These are phyloP conservation scores for Panellus pusillus DNA, from an alignment of 768 basidiomycete genomes.

Conservation along the genomic window DNA sequence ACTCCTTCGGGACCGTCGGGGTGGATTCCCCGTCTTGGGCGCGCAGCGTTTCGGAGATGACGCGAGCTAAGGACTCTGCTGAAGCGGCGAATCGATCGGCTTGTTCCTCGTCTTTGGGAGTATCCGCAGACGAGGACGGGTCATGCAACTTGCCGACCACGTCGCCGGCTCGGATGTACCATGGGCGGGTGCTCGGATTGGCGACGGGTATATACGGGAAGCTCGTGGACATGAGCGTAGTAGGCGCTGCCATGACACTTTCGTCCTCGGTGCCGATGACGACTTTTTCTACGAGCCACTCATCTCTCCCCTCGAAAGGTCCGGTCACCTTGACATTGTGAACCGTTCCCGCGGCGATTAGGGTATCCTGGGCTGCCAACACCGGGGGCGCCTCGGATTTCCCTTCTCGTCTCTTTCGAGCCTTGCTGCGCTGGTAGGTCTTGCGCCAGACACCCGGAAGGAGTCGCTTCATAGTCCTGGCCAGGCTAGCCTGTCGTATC, in stretches of 20 bases:
- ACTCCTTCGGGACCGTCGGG: background rate
- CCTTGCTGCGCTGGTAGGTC: too few relatives aligned
- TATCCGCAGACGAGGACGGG: background rate
- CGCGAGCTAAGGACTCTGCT: background rate
- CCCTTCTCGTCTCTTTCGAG: too few relatives aligned
- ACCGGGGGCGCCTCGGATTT: too few relatives aligned
- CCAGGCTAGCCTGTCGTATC: too few relatives aligned
- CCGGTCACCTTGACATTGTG: too few relatives aligned
- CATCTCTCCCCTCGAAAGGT: too few relatives aligned
- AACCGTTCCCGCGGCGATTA: too few relatives aligned
- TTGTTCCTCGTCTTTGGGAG: background rate
- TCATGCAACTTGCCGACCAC: conserved; percentile 1
- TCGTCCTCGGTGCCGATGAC: conserved; percentile 7
- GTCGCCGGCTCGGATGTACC: background rate
- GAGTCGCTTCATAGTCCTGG: too few relatives aligned
- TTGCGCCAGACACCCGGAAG: too few relatives aligned
- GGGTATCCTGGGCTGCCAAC: too few relatives aligned
- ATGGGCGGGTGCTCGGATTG: background rate
- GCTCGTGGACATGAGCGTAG: background rate
- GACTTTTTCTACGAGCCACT: too few relatives aligned
- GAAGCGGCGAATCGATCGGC: background rate
- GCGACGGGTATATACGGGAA: background rate
- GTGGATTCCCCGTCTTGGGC: background rate
- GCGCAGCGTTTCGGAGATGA: background rate
- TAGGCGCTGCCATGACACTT: background rate